A percentile compares a stretch with the other conserved stretches of the same genome.
Conservation (phyloP, 305 asterid genomes). For the Fraxinus platypoda region DNA sequence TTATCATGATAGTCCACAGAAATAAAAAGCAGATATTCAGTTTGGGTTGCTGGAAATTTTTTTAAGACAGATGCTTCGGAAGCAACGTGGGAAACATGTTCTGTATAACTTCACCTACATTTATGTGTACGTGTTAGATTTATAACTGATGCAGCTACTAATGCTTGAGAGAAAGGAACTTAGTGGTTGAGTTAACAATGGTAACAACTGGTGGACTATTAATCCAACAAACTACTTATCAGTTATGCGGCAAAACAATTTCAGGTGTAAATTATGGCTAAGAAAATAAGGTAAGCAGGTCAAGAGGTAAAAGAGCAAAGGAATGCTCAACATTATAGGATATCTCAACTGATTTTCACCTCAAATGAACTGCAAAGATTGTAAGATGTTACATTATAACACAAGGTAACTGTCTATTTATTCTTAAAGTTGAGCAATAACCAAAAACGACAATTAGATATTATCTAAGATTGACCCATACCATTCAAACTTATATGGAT, state of each 20-base stretch:
- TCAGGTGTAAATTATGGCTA: background rate
- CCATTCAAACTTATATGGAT: constrained; percentile 5
- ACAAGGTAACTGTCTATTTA: background rate
- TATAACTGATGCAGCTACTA: background rate
- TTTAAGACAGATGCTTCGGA: background rate
- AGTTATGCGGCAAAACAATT: background rate
- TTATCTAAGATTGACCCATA: background rate
- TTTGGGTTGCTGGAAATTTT: background rate
- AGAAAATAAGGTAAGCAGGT: background rate
- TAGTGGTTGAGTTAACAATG: background rate
- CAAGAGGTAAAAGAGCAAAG: background rate
- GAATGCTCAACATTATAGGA: constrained; percentile 1
- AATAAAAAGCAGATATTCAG: background rate
- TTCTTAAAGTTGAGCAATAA: background rate
- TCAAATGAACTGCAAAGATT: background rate
- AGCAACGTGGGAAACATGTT: background rate
- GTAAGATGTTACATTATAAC: background rate
- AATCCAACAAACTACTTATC: background rate
- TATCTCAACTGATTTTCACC: background rate
- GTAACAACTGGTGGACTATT: background rate
- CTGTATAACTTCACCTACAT: background rate
- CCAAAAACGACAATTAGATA: background rate
- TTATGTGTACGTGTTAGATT: background rate
- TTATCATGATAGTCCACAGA: background rate
- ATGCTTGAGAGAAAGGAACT: background rate